Evolutionary conservation across 108 stramenopile species (phyloP).

Genomic region (Stephanodiscus minutulus): DNA sequence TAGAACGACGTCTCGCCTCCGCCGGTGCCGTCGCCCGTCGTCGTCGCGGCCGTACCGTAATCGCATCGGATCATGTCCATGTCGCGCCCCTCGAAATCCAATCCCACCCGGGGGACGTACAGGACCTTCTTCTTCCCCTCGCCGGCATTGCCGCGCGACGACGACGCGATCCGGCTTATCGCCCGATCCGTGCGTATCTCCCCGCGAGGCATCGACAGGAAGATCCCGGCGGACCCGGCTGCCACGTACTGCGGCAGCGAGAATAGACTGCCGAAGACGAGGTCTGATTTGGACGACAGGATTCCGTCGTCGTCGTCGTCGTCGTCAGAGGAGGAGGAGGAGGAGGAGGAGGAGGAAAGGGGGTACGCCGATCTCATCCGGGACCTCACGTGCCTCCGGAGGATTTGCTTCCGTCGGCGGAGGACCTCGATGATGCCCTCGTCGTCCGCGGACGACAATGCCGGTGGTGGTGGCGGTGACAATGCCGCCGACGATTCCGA

Average conservation of each 20-base stretch:
- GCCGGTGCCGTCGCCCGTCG: background rate
- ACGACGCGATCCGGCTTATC: conserved; percentile 21
- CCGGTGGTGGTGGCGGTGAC: too few relatives aligned
- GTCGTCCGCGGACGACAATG: too few relatives aligned
- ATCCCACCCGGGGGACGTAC: conserved; percentile 88
- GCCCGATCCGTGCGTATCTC: conserved; percentile 81
- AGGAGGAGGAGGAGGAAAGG: too few relatives aligned
- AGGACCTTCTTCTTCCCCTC: conserved; percentile 41
- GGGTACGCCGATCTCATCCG: too few relatives aligned
- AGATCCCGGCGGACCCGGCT: conserved; percentile 76
- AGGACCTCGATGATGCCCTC: too few relatives aligned
- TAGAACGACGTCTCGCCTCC: conserved; percentile 53
- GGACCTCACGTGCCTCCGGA: too few relatives aligned
- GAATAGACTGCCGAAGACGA: conserved; percentile 67
- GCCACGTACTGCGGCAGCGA: conserved; percentile 65
- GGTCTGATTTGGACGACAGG: conserved; percentile 48
- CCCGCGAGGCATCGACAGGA: conserved; percentile 84
- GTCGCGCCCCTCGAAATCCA: conserved; percentile 81
- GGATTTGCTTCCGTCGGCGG: too few relatives aligned
- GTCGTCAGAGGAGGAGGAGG: too few relatives aligned
- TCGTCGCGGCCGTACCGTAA: background rate
- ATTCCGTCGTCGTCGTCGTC: too few relatives aligned
- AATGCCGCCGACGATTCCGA: too few relatives aligned
- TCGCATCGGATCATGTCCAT: conserved; percentile 78
- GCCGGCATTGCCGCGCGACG: background rate